These are phyloP conservation scores for Nemania bipapillata DNA, from an alignment of 2,329 filamentous ascomycete genomes.

Conservation along the genomic window DNA sequence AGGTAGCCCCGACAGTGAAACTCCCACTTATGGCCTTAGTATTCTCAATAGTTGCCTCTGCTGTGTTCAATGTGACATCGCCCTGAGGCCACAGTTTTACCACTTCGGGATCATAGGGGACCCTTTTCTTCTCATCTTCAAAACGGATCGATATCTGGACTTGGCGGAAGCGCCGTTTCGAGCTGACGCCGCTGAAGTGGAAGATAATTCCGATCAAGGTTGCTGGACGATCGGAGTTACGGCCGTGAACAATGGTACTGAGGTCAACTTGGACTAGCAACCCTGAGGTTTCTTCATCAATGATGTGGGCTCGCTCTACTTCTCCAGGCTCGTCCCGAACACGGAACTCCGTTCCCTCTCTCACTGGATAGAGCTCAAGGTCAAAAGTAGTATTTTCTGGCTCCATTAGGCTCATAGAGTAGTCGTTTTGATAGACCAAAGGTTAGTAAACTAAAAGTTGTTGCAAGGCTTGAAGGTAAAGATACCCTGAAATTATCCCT, in stretches of 20 bases:
- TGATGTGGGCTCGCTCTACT: not conserved
- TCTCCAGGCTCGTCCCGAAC: not conserved
- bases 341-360: not conserved
- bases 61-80: not conserved
- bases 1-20: not conserved
- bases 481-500: too few relatives aligned
- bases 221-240: not conserved
- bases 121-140: not conserved
- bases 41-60: not conserved
- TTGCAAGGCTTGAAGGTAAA: not conserved
- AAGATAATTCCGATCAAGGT: not conserved
- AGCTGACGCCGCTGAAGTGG: not conserved
- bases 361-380: not conserved
- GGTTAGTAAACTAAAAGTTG: not conserved
- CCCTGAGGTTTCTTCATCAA: not conserved
- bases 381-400: not conserved
- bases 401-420: not conserved
- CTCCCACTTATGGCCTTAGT: not conserved
- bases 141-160: not conserved
- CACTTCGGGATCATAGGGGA: not conserved
- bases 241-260: not conserved
- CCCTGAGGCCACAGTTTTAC: not conserved
- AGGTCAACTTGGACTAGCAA: not conserved
- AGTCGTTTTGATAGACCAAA: not conserved
- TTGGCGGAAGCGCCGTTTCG: not conserved